Percentiles rank a stretch among this genome's conserved stretches.
Conservation (phyloP, 257 asterid genomes). For the Solanum piurae region DNA sequence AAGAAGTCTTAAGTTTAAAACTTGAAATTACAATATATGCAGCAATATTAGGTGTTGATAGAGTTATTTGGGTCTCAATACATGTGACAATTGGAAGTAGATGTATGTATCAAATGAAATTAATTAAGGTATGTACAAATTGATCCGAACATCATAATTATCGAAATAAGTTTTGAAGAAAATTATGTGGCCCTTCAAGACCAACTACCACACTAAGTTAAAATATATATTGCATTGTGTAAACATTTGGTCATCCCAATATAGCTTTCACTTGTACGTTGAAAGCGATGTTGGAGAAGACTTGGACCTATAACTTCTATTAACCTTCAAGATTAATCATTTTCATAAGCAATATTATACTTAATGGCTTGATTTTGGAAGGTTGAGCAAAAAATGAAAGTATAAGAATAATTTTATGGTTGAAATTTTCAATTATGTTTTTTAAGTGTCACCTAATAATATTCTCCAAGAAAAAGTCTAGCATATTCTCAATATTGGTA, state of each 20-base stretch:
- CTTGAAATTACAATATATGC: background rate
- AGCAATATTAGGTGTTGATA: background rate
- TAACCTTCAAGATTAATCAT: background rate
- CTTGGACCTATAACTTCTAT: background rate
- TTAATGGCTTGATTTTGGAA: background rate
- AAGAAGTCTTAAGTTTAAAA: background rate
- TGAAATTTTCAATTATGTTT: background rate
- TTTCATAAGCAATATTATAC: background rate
- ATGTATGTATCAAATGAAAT: background rate
- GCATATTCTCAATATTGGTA: background rate
- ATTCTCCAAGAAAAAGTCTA: background rate
- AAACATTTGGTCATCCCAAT: background rate
- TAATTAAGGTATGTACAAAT: rapidly evolving
- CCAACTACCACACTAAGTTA: background rate
- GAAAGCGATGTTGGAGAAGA: background rate
- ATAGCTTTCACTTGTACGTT: background rate
- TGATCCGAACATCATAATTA: rapidly evolving
- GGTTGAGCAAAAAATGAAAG: background rate
- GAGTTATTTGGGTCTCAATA: background rate
- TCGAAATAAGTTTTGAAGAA: background rate
- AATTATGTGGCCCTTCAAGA: background rate
- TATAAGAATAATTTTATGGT: background rate
- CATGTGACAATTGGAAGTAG: background rate
- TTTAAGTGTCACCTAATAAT: background rate
- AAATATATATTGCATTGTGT: background rate